phyloP scores from a whole-genome alignment of 2,329 filamentous ascomycete genomes.

The Chrysosporium queenslandicum region DNA sequence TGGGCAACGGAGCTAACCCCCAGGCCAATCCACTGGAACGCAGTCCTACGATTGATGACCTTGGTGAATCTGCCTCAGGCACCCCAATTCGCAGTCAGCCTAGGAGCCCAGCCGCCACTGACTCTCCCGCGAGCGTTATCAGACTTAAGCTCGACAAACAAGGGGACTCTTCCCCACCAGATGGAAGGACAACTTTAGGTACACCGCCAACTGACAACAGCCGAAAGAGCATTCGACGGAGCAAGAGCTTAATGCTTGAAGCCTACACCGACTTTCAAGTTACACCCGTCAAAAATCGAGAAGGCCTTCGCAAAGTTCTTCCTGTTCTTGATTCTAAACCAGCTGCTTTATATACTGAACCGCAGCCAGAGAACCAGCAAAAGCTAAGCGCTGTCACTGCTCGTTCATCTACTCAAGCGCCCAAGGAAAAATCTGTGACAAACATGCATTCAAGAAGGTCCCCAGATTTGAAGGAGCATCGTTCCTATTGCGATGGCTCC shows the following conservation, averaged over 20 bases:
- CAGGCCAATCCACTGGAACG: not conserved
- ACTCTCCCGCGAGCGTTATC: not conserved
- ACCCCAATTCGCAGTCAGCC: not conserved
- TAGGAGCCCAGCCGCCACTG: not conserved
- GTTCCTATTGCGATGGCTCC: not conserved
- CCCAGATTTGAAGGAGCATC: not conserved
- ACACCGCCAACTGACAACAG: not conserved
- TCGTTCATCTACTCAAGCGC: not conserved
- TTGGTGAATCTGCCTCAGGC: too few species aligned
- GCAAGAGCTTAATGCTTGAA: not conserved
- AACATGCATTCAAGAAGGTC: not conserved
- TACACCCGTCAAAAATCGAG: not conserved
- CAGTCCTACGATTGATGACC: too few species aligned
- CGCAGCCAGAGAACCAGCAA: not conserved
- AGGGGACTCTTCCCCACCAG: not conserved
- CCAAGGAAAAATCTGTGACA: not conserved
- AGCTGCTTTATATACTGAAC: not conserved
- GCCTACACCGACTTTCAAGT: not conserved
- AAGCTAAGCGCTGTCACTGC: not conserved
- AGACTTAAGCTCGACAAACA: not conserved
- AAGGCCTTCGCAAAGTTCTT: not conserved
- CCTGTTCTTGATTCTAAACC: not conserved
- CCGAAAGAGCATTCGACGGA: not conserved
- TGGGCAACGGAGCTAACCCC: not conserved
- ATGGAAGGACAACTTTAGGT: not conserved